Evolutionary conservation across 2,329 filamentous ascomycete genomes (phyloP), one percentile per base, ranked within the genome.

Genomic region (Colletotrichum australisinense): DNA sequence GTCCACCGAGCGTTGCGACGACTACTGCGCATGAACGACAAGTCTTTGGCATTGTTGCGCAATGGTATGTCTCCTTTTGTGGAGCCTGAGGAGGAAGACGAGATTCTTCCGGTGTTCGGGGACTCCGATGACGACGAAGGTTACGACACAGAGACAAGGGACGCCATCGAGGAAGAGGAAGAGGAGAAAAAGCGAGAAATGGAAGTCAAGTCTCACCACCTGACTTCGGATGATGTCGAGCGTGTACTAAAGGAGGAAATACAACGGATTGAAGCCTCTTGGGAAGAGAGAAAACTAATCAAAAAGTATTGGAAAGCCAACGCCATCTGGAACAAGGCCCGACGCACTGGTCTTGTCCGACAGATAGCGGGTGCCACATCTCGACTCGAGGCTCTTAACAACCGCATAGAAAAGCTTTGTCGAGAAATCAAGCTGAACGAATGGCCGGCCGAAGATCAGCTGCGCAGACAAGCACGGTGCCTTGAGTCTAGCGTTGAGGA

Each of bases 401-500:
- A 77, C 2, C 90, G 92, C 11, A 84, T 96, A 35, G 78, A 80
- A n/a, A 90, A 87, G 59, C 81, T 91, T 19, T 86, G 86, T 11
- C 77, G 84, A 1, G 86, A 90, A 24, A 89, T 95, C 42, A 75
- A 85, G 26, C 76, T 79, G 1, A 83, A 87, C 19, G 79, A 85
- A 35, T 94, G 92, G 89, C 80, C 82, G 12, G 88, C 84, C 8
- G 82, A 84, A 26, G 77, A 81, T 1, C 86, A 91, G 16, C 79
- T 97, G 16, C 82, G 85, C 30, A 83, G 81, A 6, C 89, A 91
- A 76, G 91, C 91, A 62, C 81, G 83, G 12, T 87, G 83, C 46
- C 83, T 97, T 67, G 91, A 96, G 72, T 83, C 86, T 5, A 94
- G 87, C 4, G 82, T 98, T 1, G 87, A 89, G 46, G 88, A 93